Conservation (phyloP, 2,329 filamentous ascomycete species). For the Fusarium newnesense region DNA sequence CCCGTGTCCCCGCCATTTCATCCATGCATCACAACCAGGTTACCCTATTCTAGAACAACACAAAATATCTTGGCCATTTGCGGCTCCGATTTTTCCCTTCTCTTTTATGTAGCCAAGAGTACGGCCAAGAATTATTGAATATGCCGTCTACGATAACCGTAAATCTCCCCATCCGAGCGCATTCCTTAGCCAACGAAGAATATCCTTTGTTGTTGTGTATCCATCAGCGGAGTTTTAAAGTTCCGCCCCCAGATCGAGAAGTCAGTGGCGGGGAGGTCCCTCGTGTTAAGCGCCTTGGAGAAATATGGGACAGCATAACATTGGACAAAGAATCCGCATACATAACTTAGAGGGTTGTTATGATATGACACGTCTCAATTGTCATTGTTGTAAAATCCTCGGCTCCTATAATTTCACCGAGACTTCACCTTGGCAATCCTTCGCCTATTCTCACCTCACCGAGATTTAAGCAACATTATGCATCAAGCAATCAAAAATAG, state of each 20-base stretch:
- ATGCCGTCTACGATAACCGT: not conserved
- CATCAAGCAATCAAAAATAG: not conserved
- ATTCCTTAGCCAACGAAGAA: not conserved
- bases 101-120: not conserved
- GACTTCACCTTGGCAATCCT: not conserved
- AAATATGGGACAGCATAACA: not conserved
- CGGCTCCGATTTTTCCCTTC: slow-evolving; percentile 1
- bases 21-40: not conserved
- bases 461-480: not conserved
- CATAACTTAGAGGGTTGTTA: fast-evolving
- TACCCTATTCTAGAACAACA: not conserved
- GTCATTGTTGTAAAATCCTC: not conserved
- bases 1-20: not conserved
- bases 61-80: not conserved
- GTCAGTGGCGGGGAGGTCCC: not conserved
- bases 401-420: not conserved
- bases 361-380: not conserved
- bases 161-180: not conserved
- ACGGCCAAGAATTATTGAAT: not conserved
- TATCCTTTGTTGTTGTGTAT: not conserved
- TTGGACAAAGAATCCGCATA: not conserved
- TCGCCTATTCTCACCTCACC: not conserved
- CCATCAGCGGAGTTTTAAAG: fast-evolving
- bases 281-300: not conserved
- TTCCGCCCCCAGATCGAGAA: fast-evolving